phyloP scores from a whole-genome alignment of 345 rosid species.

The Hibiscus tridactylites region DNA sequence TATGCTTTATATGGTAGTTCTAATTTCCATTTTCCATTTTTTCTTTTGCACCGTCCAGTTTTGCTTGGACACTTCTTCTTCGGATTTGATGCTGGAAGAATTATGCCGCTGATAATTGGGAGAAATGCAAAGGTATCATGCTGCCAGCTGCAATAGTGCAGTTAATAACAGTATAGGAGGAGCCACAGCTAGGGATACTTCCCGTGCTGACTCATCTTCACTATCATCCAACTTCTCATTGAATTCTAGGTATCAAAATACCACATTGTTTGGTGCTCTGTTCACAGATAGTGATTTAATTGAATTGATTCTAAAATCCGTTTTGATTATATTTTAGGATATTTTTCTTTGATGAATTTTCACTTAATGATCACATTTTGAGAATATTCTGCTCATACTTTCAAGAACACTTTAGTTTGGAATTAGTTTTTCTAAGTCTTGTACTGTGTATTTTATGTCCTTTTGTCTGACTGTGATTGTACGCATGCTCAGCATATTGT shows the following conservation, averaged over 20 bases:
- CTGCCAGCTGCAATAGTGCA: slow-evolving; percentile 88
- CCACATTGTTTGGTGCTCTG: background rate
- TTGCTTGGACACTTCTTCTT: slow-evolving; percentile 25
- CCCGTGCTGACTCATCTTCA: slow-evolving; percentile 74
- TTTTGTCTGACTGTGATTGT: background rate
- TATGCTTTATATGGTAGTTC: background rate
- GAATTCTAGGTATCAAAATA: slow-evolving; percentile 54
- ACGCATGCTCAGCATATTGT: background rate
- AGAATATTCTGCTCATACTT: background rate
- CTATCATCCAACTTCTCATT: slow-evolving; percentile 48
- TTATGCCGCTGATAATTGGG: slow-evolving; percentile 79
- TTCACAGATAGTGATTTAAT: background rate
- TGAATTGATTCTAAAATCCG: background rate
- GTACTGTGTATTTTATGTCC: background rate
- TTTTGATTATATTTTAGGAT: background rate
- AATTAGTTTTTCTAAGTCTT: background rate
- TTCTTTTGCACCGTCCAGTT: slow-evolving; percentile 11
- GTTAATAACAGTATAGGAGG: slow-evolving; percentile 83
- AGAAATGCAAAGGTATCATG: slow-evolving; percentile 99
- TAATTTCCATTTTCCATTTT: background rate
- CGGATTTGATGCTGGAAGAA: slow-evolving; percentile 60
- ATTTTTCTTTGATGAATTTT: background rate
- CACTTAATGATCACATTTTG: background rate
- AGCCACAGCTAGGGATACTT: slow-evolving; percentile 64
- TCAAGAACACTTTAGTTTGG: background rate